Percentiles rank a stretch among this genome's conserved stretches.
Evolutionary conservation across 306 rosid species (phyloP).

Genomic region (Fragaria iinumae): DNA sequence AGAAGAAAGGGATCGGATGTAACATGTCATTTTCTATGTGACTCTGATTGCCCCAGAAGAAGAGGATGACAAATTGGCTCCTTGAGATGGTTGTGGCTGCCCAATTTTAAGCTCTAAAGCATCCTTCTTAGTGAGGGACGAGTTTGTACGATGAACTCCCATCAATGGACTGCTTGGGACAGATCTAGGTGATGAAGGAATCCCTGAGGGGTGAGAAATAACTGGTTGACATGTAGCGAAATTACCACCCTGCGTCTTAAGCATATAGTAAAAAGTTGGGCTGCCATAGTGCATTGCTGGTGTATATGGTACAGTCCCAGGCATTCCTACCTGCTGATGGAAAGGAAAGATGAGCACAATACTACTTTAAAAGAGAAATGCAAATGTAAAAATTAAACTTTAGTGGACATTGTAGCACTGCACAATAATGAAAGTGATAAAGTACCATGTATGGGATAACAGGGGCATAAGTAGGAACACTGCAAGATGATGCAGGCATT

Average conservation of each 20-base stretch:
- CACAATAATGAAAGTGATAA: background rate
- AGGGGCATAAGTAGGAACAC: constrained; percentile 15
- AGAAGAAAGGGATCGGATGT: background rate
- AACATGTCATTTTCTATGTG: constrained; percentile 1
- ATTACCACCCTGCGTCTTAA: constrained; percentile 15
- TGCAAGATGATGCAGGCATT: background rate
- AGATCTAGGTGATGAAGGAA: constrained; percentile 41
- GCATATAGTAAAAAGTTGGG: background rate
- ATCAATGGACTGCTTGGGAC: constrained; percentile 20
- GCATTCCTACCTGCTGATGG: constrained; percentile 30
- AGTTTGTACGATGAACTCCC: background rate
- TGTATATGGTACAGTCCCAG: constrained; percentile 12
- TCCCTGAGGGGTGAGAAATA: constrained; percentile 41
- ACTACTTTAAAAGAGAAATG: background rate
- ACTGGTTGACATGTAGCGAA: constrained; percentile 9
- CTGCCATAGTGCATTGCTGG: constrained; percentile 21
- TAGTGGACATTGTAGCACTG: background rate
- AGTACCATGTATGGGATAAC: constrained; percentile 25
- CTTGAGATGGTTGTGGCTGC: constrained; percentile 32
- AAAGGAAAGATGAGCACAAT: background rate
- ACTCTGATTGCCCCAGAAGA: constrained; percentile 43
- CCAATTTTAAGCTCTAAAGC: constrained; percentile 44
- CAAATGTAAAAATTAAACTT: background rate
- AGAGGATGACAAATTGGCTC: constrained; percentile 21
- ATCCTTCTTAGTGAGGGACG: constrained; percentile 23